Evolutionary conservation across 2,329 filamentous ascomycete species (phyloP).

Genomic region (Cladorrhinum sp.): DNA sequence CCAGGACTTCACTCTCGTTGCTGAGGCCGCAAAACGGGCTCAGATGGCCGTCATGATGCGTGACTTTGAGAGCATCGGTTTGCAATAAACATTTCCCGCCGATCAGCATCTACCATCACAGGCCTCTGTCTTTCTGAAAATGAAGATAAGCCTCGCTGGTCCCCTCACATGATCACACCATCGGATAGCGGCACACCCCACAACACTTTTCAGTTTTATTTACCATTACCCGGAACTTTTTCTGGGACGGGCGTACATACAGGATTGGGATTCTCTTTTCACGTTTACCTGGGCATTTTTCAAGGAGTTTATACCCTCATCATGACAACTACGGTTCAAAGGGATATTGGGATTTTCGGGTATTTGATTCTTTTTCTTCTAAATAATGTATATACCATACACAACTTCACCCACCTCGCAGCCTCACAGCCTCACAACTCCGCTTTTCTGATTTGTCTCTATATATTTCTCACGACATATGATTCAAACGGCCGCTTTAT

Average conservation of each 20-base stretch:
- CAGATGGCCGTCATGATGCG: conserved; percentile 87
- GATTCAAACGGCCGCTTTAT: no score
- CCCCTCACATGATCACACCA: neutral
- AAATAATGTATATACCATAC: neutral
- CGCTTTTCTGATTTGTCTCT: no score
- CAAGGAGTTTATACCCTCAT: neutral
- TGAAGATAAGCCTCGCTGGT: no score
- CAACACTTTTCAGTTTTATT: neutral
- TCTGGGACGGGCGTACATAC: conserved; percentile 1
- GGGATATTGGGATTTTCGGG: neutral
- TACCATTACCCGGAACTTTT: neutral
- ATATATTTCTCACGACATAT: no score
- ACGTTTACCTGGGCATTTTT: neutral
- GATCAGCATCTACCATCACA: neutral
- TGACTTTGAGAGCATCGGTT: conserved; percentile 72
- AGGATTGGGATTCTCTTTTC: neutral
- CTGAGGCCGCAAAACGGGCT: conserved; percentile 88
- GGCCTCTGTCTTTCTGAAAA: neutral
- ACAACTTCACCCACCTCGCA: no score
- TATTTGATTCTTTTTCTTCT: neutral
- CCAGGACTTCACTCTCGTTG: conserved; percentile 78
- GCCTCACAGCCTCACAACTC: no score
- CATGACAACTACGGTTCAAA: neutral
- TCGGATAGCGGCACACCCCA: neutral
- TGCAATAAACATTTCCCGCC: conserved; percentile 39